Base-by-base conservation (phyloP, 495 filamentous ascomycete species). In the Glutinoglossum americanum region DNA sequence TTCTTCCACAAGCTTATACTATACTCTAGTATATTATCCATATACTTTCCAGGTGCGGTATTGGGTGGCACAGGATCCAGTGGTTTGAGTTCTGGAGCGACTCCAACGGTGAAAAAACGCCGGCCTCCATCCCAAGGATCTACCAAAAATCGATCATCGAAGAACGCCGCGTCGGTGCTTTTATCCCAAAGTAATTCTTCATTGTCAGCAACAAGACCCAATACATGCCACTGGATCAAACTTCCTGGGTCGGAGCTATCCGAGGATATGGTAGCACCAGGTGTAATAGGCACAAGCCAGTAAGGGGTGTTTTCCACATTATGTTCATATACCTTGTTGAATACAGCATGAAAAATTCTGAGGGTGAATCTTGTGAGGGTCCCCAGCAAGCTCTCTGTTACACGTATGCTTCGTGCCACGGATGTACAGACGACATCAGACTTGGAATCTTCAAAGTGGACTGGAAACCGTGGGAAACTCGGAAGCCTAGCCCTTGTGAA, bases 331-430 rank as follows among this genome's bases (percentile, higher is more conserved):
- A 70, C 73, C 67, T 98, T 98, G 61, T 85, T 87, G 67, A 94
- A 98, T 0, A 96, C 69, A 64, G 96, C 87, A n/a, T 77, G 71
- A 63, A 89, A 95, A 3, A 93, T 66, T 9, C 76, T 74, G 35
- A 89, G 69, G 0, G 86, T 94, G 62, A 93, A 90, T 1, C 64
- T 64, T 21, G 76, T 82, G 39, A 97, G 61, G 10, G 67, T 63
- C 5, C 74, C 64, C 5, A 85, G 57, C 1, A 72, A 67, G 1
- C 69, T 63, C 0, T 64, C 45, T 3, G 64, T 61, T 1, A 82
- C 60, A 9, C 65, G 21, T 11, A 90, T 54, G 3, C 68, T 59
- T 9, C 54, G 63, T 1, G 64, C 51, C 11, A 77, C 61, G n/a
- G 58, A 70, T 19, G 27, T 68, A 47, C 58, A 77, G n/a, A 62